Conservation (phyloP, 1,284 basidiomycete species). For the Laetiporus sulphureus region DNA sequence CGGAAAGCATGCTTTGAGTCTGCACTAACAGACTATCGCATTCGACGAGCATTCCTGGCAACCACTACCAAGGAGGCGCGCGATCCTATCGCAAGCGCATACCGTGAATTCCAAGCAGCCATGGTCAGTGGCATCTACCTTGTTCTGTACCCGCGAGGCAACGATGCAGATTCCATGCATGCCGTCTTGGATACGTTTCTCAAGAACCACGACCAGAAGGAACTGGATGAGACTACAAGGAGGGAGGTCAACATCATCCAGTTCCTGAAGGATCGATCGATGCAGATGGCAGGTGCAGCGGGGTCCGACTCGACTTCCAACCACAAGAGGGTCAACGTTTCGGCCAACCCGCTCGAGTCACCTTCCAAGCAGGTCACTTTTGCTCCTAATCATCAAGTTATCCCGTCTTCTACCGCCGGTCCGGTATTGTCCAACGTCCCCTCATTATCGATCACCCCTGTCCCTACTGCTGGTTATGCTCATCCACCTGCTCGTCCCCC, state of each 20-base stretch:
- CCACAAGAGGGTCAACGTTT: slow-evolving; percentile 5
- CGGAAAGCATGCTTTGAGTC: slow-evolving; percentile 75
- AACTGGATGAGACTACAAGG: slow-evolving; percentile 75
- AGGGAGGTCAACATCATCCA: slow-evolving; percentile 77
- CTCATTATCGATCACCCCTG: slow-evolving; percentile 23
- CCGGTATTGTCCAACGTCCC: slow-evolving; percentile 1
- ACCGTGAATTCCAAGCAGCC: slow-evolving; percentile 78
- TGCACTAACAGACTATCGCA: slow-evolving; percentile 68
- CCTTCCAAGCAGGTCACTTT: neutral
- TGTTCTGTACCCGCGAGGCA: slow-evolving; percentile 67
- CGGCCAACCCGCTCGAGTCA: slow-evolving; percentile 29
- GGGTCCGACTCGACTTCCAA: slow-evolving; percentile 5
- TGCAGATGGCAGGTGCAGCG: slow-evolving; percentile 36
- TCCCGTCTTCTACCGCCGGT: neutral
- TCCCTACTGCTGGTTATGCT: slow-evolving; percentile 7
- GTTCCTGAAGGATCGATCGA: slow-evolving; percentile 64
- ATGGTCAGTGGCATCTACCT: slow-evolving; percentile 85
- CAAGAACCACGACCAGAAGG: slow-evolving; percentile 61
- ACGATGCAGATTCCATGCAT: slow-evolving; percentile 64
- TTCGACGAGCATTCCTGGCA: slow-evolving; percentile 61
- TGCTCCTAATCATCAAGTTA: neutral
- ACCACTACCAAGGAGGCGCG: slow-evolving; percentile 53
- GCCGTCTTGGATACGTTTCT: slow-evolving; percentile 73
- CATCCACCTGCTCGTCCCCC: neutral
- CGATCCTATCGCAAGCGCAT: slow-evolving; percentile 69